Evolutionary conservation across 805 yeast genomes (phyloP).

Genomic region (Sugiyamaella marilandica): DNA sequence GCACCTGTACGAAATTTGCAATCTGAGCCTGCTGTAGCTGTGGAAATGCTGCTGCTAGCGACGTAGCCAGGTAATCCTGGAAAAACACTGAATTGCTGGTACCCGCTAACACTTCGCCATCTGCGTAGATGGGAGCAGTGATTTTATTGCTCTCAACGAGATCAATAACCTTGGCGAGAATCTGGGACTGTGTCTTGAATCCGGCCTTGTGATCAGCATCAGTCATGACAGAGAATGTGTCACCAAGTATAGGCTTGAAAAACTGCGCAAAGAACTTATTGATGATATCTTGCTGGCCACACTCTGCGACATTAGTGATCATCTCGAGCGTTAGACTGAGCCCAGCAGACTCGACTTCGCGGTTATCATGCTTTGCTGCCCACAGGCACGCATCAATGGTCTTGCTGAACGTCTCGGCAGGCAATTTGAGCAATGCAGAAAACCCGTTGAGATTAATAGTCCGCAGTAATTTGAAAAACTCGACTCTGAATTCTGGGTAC

Average conservation of each 20-base stretch:
- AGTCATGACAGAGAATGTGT: constrained; percentile 87
- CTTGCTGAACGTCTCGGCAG: constrained; percentile 87
- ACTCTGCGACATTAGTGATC: constrained; percentile 73
- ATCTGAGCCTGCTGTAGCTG: constrained; percentile 83
- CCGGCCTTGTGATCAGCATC: constrained; percentile 98
- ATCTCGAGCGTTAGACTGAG: constrained; percentile 78
- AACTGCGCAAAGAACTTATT: constrained; percentile 83
- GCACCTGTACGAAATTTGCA: constrained; percentile 70
- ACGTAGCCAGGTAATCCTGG: constrained; percentile 73
- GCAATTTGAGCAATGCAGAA: constrained; percentile 78
- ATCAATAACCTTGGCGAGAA: constrained; percentile 77
- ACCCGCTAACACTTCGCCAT: constrained; percentile 80
- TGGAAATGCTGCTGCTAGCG: constrained; percentile 86
- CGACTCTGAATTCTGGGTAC: constrained; percentile 97
- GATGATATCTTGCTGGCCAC: constrained; percentile 60
- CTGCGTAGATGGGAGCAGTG: constrained; percentile 68
- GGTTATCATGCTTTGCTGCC: constrained; percentile 97
- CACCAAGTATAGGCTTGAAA: constrained; percentile 83
- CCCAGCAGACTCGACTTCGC: constrained; percentile 94
- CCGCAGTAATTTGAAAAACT: constrained; percentile 83
- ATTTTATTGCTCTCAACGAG: constrained; percentile 75
- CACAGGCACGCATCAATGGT: constrained; percentile 92
- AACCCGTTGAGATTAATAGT: constrained; percentile 84
- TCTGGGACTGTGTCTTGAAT: constrained; percentile 78
- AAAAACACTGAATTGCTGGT: constrained; percentile 75